Evolutionary conservation across 495 filamentous ascomycete genomes (phyloP).

Genomic region (Neurospora sp.): DNA sequence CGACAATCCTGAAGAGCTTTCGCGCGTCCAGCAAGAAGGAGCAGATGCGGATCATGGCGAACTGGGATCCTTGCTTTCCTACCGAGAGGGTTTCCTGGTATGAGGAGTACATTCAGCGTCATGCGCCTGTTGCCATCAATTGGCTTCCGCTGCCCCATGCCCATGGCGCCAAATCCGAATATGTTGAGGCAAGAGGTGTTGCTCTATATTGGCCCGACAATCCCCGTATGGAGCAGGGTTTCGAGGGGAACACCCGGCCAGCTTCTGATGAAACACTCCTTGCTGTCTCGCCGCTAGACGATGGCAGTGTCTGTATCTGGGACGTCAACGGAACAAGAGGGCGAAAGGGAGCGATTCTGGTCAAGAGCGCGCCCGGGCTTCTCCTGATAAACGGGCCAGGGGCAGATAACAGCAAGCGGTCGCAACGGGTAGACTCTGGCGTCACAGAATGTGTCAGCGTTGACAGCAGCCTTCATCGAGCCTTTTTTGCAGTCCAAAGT

Average conservation of each 20-base stretch:
- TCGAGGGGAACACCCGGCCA: neutral
- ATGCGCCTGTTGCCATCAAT: conserved; percentile 60
- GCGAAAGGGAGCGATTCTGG: conserved; percentile 54
- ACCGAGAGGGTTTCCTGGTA: conserved; percentile 68
- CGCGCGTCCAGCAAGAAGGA: conserved; percentile 32
- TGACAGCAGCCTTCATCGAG: conserved; percentile 57
- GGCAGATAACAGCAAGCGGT: conserved; percentile 30
- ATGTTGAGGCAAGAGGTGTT: conserved; percentile 52
- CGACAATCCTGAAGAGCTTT: neutral
- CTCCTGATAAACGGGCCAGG: conserved; percentile 41
- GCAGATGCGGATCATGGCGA: conserved; percentile 49
- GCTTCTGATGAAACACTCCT: conserved; percentile 31
- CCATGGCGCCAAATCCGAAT: conserved; percentile 25
- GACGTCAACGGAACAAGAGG: conserved; percentile 55
- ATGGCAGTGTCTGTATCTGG: conserved; percentile 81
- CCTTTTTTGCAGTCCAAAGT: conserved; percentile 69
- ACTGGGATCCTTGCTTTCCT: conserved; percentile 74
- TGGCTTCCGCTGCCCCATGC: conserved; percentile 54
- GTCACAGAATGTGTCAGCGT: conserved; percentile 77
- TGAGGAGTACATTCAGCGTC: conserved; percentile 74
- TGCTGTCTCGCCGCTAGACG: conserved; percentile 70
- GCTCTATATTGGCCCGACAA: conserved; percentile 48
- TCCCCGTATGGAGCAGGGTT: conserved; percentile 31
- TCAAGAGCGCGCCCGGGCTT: conserved; percentile 53
- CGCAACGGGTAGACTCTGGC: conserved; percentile 49